Evolutionary conservation across 2,329 filamentous ascomycete genomes (phyloP), one percentile per base, ranked within the genome.

Genomic region (Rhinocladiella mackenziei): DNA sequence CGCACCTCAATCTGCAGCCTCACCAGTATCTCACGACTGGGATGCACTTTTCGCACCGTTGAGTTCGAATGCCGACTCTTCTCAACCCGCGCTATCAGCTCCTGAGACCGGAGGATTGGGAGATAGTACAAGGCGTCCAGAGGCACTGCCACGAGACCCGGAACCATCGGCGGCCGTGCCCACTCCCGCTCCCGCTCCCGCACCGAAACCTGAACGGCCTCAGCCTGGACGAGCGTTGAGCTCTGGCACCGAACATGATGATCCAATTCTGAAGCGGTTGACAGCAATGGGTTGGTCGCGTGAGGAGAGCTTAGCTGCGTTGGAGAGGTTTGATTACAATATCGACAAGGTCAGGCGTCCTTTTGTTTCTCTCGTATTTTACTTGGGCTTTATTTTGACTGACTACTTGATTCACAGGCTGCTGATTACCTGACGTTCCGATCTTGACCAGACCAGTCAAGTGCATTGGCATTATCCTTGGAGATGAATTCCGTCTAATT

Each of bases 311-410:
- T 69, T 96, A 25, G 73, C 74, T 37, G 91, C 92, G 17, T 69
- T 97, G 62, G 91, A 97, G 72, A 89, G 91, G 65, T 95, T 86
- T 63, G 89, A 97, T 69, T 96, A 97, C 68, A 92, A 96, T 65
- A 76, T 96, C 62, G 89, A 95, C 67, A 88, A 86, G 79, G 91
- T 95, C 69, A 70, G 81, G 72, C 29, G 20, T 26, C 29, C 9
- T 25, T n/a, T n/a, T 4, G 5, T 6, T 31, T 11, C 17, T 11
- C 11, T n/a, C 8, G 19, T 17, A 13, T 9, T 11, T 14, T 29
- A n/a, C n/a, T 20, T 22, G 45, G 13, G 11, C 3, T 15, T 20
- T 22, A 10, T 26, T 13, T 26, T 40, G 17, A 39, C 18, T 4
- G 42, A 14, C 30, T 46, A 10, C 43, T n/a, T 14, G 20, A 18